A percentile compares a stretch with the other conserved stretches of the same genome.
Conservation (phyloP, 495 filamentous ascomycete species). For the Neurospora cerealis region DNA sequence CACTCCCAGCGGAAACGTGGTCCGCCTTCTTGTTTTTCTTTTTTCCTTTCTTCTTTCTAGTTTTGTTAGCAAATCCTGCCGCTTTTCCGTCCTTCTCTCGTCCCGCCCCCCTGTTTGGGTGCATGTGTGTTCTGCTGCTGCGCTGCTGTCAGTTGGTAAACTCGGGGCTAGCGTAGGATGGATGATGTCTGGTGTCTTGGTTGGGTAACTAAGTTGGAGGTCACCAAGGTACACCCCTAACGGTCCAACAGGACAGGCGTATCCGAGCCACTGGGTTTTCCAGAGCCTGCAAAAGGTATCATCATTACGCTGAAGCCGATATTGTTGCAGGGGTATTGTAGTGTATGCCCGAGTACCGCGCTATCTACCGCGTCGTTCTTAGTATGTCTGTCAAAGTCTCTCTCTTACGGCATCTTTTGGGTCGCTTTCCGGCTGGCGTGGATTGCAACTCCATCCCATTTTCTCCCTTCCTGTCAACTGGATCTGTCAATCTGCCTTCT, state of each 20-base stretch:
- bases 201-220: not conserved
- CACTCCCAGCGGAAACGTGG: not conserved
- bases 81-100: not conserved
- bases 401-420: not conserved
- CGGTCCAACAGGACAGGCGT: not conserved
- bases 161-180: not conserved
- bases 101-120: not conserved
- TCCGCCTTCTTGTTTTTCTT: not conserved
- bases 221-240: not conserved
- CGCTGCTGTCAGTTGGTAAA: not conserved
- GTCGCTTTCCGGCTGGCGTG: not conserved
- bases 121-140: not conserved
- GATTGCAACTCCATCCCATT: not conserved
- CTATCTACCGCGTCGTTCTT: not conserved
- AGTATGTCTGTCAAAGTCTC: not conserved
- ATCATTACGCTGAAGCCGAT: not conserved
- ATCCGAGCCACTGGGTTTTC: not conserved
- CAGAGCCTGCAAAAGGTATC: not conserved
- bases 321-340: not conserved
- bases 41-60: not conserved
- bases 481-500: not conserved
- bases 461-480: not conserved
- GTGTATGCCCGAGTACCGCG: not conserved
- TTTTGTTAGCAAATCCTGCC: not conserved
- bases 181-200: not conserved